Conservation (phyloP, 345 rosid genomes). For the Hirschfeldia incana region DNA sequence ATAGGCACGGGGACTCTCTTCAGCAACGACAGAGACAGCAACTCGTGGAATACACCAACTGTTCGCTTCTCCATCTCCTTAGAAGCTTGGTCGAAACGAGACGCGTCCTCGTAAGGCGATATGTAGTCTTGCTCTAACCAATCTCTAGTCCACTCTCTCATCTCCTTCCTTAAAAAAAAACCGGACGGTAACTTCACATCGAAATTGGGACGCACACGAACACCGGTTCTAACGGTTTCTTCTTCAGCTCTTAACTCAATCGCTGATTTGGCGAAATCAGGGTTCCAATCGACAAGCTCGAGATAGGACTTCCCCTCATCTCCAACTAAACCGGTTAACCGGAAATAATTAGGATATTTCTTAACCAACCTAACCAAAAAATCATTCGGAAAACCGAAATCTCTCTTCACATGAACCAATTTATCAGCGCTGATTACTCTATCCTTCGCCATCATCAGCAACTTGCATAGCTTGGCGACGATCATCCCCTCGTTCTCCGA, state of each 20-base stretch:
- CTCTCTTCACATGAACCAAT: slow-evolving; percentile 77
- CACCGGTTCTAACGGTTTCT: slow-evolving; percentile 53
- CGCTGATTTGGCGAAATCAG: slow-evolving; percentile 59
- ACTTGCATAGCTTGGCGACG: slow-evolving; percentile 73
- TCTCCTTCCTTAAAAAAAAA: slow-evolving; percentile 74
- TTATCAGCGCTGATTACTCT: slow-evolving; percentile 64
- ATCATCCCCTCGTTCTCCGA: slow-evolving; percentile 50
- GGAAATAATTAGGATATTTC: slow-evolving; percentile 64
- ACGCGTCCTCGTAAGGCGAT: slow-evolving; percentile 72
- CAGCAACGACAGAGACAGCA: slow-evolving; percentile 69
- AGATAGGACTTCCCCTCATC: slow-evolving; percentile 59
- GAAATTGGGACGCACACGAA: slow-evolving; percentile 66
- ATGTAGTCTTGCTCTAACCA: slow-evolving; percentile 86
- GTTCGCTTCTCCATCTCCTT: slow-evolving; percentile 88
- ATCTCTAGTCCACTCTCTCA: slow-evolving; percentile 92
- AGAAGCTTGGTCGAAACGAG: slow-evolving; percentile 67
- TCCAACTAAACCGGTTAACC: slow-evolving; percentile 54
- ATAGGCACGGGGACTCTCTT: slow-evolving; percentile 89
- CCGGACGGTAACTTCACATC: slow-evolving; percentile 64
- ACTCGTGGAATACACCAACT: slow-evolving; percentile 77
- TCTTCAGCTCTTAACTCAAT: slow-evolving; percentile 69
- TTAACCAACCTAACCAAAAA: slow-evolving; percentile 64
- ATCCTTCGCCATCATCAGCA: slow-evolving; percentile 81
- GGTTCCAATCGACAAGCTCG: slow-evolving; percentile 68
- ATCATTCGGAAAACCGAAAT: slow-evolving; percentile 83